Evolutionary conservation across 108 stramenopile species (phyloP).

Genomic region (Craspedostauros australis): DNA sequence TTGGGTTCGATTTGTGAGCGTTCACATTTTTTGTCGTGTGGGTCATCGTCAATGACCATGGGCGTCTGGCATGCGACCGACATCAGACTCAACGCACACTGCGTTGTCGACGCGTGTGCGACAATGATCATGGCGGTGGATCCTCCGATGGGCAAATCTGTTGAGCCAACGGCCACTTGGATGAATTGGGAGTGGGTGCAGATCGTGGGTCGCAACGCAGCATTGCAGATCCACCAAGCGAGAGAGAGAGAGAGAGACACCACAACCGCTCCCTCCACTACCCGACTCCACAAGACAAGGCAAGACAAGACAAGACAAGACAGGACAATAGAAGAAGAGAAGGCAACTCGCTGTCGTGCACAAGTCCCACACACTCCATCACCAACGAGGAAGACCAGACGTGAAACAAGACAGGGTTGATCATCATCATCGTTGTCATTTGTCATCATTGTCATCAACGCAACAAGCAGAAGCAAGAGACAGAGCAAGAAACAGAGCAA

Average conservation of each 20-base stretch:
- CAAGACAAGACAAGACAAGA: background rate
- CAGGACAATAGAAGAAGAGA: background rate
- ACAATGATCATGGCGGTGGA: background rate
- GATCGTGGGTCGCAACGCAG: constrained; percentile 23
- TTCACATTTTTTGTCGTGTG: background rate
- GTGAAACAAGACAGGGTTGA: no score
- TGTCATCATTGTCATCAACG: no score
- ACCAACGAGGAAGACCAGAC: background rate
- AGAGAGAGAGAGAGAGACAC: no score
- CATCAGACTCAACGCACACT: no score
- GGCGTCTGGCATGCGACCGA: no score
- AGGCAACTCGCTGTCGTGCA: no score
- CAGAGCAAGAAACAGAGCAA: constrained; percentile 8
- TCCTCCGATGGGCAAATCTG: constrained; percentile 7
- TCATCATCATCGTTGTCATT: no score
- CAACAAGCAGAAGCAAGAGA: no score
- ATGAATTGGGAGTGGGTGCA: constrained; percentile 13
- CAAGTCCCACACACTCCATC: constrained; percentile 18
- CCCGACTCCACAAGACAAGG: constrained; percentile 1
- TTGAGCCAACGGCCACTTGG: background rate
- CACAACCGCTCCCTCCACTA: no score
- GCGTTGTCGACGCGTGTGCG: no score
- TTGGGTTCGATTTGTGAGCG: background rate
- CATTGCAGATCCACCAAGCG: no score
- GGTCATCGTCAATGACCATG: background rate